Evolutionary conservation across 2,329 filamentous ascomycete genomes (phyloP), one percentile per base, ranked within the genome.

Genomic region (Xylaria arbuscula): DNA sequence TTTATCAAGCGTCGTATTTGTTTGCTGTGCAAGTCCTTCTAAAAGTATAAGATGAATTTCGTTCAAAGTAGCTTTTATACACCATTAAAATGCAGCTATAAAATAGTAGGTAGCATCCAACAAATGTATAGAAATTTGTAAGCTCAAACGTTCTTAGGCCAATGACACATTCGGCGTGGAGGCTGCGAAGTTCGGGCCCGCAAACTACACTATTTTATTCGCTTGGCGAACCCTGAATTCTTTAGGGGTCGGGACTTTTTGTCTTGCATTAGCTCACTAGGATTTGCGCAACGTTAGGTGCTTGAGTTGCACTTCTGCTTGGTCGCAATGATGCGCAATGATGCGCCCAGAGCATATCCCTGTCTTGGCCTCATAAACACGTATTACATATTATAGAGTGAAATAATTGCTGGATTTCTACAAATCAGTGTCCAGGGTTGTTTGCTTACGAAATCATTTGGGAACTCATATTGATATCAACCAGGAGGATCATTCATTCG

Each of bases 111-210:
- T 5, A 28, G 5, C 5, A 28, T 28, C 5, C 28, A 28, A 28
- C 17, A 55, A 42, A 17, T 17, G 19, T 47, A 22, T 55, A 50
- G 34, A 51, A 56, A 66, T 63, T 63, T 63, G 59, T 58, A 58
- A 63, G 57, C 60, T 57, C 53, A 22, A 17, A 57, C 42, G 24
- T 8, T 50, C 17, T 17, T 15, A 53, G 66, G 60, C 59, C 48
- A 62, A 36, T 72, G 70, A 72, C 70, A 69, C 70, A 72, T 69
- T 53, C 70, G 70, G 70, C 63, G 51, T 47, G 36, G 5, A 28
- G 5, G 28, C 62, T 59, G 67, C 64, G 59, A 67, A 58, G 5
- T 45, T 64, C 59, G 54, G 64, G 63, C 32, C 36, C 34, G 34
- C 32, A 22, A 19, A 17, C 40, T 5, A 28, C 13, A 5, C 40